Evolutionary conservation across 2,329 filamentous ascomycete species (phyloP), one percentile per base, ranked within the genome.

Genomic region (Fusarium subtropicale): DNA sequence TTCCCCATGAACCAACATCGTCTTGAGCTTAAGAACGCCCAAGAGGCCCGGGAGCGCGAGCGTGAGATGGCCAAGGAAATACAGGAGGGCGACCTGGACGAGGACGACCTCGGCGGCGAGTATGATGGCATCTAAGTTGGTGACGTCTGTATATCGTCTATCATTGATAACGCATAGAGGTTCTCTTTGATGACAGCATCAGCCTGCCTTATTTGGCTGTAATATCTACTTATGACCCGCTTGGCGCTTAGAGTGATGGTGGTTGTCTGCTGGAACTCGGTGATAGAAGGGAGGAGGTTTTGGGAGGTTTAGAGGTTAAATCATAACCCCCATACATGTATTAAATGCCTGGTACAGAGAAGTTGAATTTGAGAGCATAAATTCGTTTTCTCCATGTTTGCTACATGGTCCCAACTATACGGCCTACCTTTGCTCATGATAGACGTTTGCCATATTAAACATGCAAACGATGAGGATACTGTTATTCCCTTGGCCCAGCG

Each of bases 1-100:
- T 99, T 98, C 82, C 96, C 96, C 4, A 98, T 98, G 95, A 97
- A 99, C 84, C 96, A 98, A 81, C 96, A 99, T 82, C 90, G 96
- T 20, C 86, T 98, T 58, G 96, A 99, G 82, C 87, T 99, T 58
- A 98, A 97, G 88, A 98, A 97, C 76, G 96, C 96, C 1, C 95
- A 98, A 81, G 97, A 99, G 82, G 96, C 96, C n/a, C 88, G 96
- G 52, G 96, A 99, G 80, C 88, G 96, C 22, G 96, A 99, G 85
- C 88, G 96, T 20, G 96, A 99, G 82, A 89, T 99, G 86, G 96
- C 94, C 68, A 98, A 98, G 86, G 96, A 99, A 85, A 98, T 99
- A 77, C 93, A 97, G 81, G 96, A 98, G 72, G 96, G 95, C 22
- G 96, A 99, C 77, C 87, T 97, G 80, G 96, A 98, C 75, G 96